Evolutionary conservation across 2,329 filamentous ascomycete genomes (phyloP).

Genomic region (Blumeriella jaapii): DNA sequence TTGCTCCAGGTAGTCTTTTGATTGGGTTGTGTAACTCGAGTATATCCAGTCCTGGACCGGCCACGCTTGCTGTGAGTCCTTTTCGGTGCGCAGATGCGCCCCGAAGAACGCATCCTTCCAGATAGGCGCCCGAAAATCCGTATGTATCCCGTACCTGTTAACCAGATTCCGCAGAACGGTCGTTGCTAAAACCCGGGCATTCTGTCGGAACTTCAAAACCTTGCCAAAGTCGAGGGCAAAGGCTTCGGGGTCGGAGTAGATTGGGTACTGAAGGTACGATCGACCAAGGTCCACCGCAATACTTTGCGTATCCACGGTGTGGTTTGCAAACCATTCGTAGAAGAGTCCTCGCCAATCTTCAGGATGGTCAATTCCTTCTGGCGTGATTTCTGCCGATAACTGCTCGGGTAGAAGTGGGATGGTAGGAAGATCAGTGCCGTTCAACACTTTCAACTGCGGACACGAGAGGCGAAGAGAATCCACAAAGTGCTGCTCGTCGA

Average conservation of each 20-base stretch:
- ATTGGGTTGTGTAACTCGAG: conserved; percentile 24
- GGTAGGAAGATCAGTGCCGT: conserved; percentile 2
- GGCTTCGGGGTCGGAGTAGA: conserved; percentile 15
- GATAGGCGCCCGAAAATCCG: conserved; percentile 6
- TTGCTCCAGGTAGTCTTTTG: conserved; percentile 28
- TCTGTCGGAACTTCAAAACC: conserved; percentile 18
- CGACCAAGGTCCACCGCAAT: conserved; percentile 17
- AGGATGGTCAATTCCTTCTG: conserved; percentile 16
- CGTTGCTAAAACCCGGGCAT: conserved; percentile 18
- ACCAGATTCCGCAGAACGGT: conserved; percentile 11
- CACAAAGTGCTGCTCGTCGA: conserved; percentile 21
- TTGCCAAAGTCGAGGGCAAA: conserved; percentile 18
- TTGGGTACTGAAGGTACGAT: conserved; percentile 19
- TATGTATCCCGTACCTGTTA: conserved; percentile 5
- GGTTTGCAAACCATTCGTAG: conserved; percentile 17
- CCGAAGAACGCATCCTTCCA: conserved; percentile 11
- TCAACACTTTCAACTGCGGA: conserved; percentile 15
- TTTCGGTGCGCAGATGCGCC: conserved; percentile 21
- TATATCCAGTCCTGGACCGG: conserved; percentile 12
- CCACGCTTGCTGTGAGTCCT: conserved; percentile 17
- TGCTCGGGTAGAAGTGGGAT: conserved; percentile 18
- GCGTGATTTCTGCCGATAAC: conserved; percentile 9
- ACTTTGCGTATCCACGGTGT: conserved; percentile 6
- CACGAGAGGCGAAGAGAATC: conserved; percentile 20
- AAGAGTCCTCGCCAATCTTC: conserved; percentile 19